Percentiles rank a stretch among this genome's conserved stretches.
Conservation (phyloP, 2,329 filamentous ascomycete species). For the Verticillium isaacii region DNA sequence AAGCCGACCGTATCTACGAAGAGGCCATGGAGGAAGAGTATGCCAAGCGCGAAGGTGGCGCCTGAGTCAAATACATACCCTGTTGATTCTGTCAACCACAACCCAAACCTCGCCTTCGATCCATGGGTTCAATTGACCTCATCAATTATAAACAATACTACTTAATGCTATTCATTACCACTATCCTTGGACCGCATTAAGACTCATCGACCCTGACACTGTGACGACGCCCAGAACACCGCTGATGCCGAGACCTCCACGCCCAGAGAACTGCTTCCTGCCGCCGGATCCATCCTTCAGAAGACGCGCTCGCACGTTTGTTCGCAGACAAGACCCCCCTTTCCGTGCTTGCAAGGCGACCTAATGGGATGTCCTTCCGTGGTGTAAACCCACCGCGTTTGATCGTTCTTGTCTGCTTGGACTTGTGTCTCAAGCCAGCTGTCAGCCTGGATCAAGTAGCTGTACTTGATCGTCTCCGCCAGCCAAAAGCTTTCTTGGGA, state of each 20-base stretch:
- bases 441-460: slow-evolving; percentile 68
- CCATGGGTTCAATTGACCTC: not conserved
- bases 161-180: not conserved
- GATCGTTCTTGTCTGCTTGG: slow-evolving; percentile 28
- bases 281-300: not conserved
- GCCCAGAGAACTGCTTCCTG: too few relatives aligned
- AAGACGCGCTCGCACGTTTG: not conserved
- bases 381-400: slow-evolving; percentile 45
- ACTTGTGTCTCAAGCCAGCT: slow-evolving; percentile 49
- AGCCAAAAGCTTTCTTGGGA: slow-evolving; percentile 87
- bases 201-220: too few relatives aligned
- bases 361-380: slow-evolving; percentile 43
- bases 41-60: slow-evolving; percentile 48
- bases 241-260: not conserved
- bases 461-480: slow-evolving; percentile 83
- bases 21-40: slow-evolving; percentile 53
- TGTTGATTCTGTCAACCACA: not conserved
- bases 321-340: not conserved
- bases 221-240: not conserved
- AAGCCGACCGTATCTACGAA: slow-evolving; percentile 45
- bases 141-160: too few relatives aligned
- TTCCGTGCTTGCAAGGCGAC: not conserved
- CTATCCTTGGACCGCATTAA: too few relatives aligned
- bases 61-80: slow-evolving; percentile 19
- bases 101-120: too few relatives aligned